Base-by-base conservation (phyloP, 306 rosid genomes). In the Cyclanthera cordifolia region DNA sequence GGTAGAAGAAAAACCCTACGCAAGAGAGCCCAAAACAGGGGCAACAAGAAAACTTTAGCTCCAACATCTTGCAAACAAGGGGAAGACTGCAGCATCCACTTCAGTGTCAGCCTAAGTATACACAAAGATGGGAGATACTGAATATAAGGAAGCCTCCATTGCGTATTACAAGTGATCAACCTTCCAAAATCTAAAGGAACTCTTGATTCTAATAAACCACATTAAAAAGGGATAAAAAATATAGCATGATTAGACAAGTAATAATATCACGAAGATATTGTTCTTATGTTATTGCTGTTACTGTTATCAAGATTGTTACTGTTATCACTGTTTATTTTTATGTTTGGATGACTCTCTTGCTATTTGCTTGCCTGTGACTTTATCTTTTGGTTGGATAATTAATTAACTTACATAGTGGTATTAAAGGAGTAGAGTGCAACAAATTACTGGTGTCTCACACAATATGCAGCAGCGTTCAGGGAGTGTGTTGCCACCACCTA, bases 341-440 rank as follows among this genome's bases (percentile, higher is more conserved):
- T 45, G 57, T 24, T 11, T 25, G 25, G 39, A 51, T 34, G 67
- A 16, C 25, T 53, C 14, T 32, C 21, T 21, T 9, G 41, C 65
- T 61, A 28, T 28, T 5, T 67, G 32, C 47, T 46, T 64, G 60
- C 39, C 46, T 77, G 77, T 45, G 53, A 25, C 74, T 32, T 15
- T n/a, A 55, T 71, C 72, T 55, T 69, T 63, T 65, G 56, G 11
- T 61, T 34, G 68, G 63, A 81, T 67, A 72, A 63, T 80, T 51
- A 41, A 55, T 67, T 82, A 61, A 80, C 82, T 79, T 72, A 48
- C 25, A 28, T 77, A 70, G 73, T 74, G 72, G 25, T 82, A 82
- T 82, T 69, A 61, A 87, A 92, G 97, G 85, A 84, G 82, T 81
- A 83, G 88, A 30, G 89, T 92, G 75, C 93, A 92, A 71, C 95